Base-by-base conservation (phyloP, 805 yeast species). In the Pichia gijzeniarum region DNA sequence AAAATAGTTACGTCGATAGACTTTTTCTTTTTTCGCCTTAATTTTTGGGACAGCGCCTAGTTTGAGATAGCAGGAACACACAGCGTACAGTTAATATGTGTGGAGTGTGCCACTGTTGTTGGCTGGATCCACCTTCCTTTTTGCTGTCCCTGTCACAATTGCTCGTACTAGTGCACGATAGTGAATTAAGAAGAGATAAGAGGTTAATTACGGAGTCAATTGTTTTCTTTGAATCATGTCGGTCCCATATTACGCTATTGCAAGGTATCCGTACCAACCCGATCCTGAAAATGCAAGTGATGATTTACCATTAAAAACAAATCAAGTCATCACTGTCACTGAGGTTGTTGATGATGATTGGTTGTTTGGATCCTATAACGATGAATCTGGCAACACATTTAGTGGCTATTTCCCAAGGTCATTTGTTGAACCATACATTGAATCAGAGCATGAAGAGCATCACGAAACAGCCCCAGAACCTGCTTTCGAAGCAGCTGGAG, bases 291-390 rank as follows among this genome's bases (percentile, higher is more conserved):
- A 82, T 43, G 87, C 79, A 51, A 87, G 80, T 25, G 98, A 93
- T 61, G 99, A 91, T 62, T 73, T 91, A 59, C 70, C 75, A 30
- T 90, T 91, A 55, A 61, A 63, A 0, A 76, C 69, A 4, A 90
- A 85, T 18, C 88, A 85, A 60, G 52, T 75, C 25, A 82, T 91
- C 52, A 76, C 79, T 3, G 96, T 91, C 22, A 79, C 82, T 5
- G 79, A 77, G 33, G 71, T 86, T 43, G 96, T 88, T 54, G 97
- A 91, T 62, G 95, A 81, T 6, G 96, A 90, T 51, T 93, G 98
- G 98, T 84, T 77, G 59, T 69, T 75, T 34, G 99, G 99, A 3
- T 67, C 71, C 4, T 84, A 75, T 55, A 57, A 56, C 3, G 74
- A 68, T 48, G 30, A 40, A 4, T 67, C 68, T 28, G 86, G 86